phyloP scores from a whole-genome alignment of 495 filamentous ascomycete genomes.

The Talaromyces nanjingensis region DNA sequence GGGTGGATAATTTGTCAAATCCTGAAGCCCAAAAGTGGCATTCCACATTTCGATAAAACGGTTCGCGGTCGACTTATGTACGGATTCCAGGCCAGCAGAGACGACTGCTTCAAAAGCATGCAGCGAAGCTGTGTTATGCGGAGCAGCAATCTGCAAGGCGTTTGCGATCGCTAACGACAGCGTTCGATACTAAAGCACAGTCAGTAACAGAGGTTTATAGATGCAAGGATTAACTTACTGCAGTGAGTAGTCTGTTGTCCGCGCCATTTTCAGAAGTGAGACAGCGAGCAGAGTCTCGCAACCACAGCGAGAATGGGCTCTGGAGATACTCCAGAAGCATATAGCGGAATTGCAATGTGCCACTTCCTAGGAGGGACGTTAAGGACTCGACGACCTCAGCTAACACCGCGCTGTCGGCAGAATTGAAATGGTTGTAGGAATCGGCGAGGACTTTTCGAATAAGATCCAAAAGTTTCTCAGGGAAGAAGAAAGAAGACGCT shows the following conservation, averaged over 20 bases:
- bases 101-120: conserved; percentile 45
- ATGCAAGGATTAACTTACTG: conserved; percentile 23
- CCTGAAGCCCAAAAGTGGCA: conserved; percentile 43
- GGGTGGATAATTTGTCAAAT: conserved; percentile 36
- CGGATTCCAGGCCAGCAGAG: conserved; percentile 48
- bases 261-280: conserved; percentile 22
- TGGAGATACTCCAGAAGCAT: conserved; percentile 28
- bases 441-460: conserved; percentile 20
- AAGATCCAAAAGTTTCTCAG: conserved; percentile 21
- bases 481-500: conserved; percentile 14
- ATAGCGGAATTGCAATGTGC: conserved; percentile 21
- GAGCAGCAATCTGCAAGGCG: conserved; percentile 25
- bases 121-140: conserved; percentile 35
- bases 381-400: conserved; percentile 34
- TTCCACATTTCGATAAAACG: conserved; percentile 54
- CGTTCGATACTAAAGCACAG: conserved; percentile 22
- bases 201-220: neutral
- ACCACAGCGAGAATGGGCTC: conserved; percentile 22
- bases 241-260: conserved; percentile 30
- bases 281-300: conserved; percentile 26
- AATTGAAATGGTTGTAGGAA: conserved; percentile 25
- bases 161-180: conserved; percentile 30
- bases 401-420: conserved; percentile 17
- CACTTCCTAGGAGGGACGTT: conserved; percentile 32
- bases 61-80: conserved; percentile 45